A percentile compares a stretch with the other conserved stretches of the same genome.
These are phyloP conservation scores for Naganishia liquefaciens DNA, from an alignment of 1,284 basidiomycete species.

Conservation along the genomic window DNA sequence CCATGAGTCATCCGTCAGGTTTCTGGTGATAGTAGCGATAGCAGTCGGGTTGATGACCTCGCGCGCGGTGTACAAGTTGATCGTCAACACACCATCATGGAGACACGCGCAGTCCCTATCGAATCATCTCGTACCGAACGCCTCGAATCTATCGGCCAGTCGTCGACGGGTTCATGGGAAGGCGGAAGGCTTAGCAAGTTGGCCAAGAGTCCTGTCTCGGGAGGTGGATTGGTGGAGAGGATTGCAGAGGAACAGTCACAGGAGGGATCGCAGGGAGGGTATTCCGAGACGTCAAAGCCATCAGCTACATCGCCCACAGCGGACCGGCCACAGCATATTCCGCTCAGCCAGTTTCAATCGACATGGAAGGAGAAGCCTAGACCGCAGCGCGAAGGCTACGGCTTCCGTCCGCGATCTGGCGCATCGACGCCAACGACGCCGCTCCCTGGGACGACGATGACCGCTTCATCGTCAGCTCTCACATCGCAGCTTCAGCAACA, in stretches of 20 bases:
- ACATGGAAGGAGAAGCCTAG: slow-evolving; percentile 30
- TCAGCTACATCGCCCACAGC: neutral
- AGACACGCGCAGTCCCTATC: slow-evolving; percentile 20
- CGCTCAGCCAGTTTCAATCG: slow-evolving; percentile 12
- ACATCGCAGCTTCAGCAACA: slow-evolving; percentile 14
- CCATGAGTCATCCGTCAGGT: neutral
- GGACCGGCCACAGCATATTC: slow-evolving; percentile 11
- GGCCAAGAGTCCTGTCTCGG: slow-evolving; percentile 4
- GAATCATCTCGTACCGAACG: slow-evolving; percentile 20
- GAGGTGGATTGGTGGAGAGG: slow-evolving; percentile 5
- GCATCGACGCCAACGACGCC: slow-evolving; percentile 30
- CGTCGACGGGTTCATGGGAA: slow-evolving; percentile 27
- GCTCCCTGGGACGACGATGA: neutral
- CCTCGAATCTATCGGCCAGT: slow-evolving; percentile 25
- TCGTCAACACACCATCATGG: slow-evolving; percentile 2
- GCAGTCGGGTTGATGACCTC: neutral
- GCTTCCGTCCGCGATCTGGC: slow-evolving; percentile 63
- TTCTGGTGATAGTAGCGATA: neutral
- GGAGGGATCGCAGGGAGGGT: slow-evolving; percentile 9
- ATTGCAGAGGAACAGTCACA: slow-evolving; percentile 6
- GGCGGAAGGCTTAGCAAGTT: slow-evolving; percentile 23
- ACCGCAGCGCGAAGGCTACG: slow-evolving; percentile 68
- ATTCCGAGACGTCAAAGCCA: neutral
- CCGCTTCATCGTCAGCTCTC: slow-evolving; percentile 20
- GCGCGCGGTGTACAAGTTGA: neutral